A percentile compares a stretch with the other conserved stretches of the same genome.
Evolutionary conservation across 331 rosid species (phyloP).

Genomic region (Rosa hybrid): DNA sequence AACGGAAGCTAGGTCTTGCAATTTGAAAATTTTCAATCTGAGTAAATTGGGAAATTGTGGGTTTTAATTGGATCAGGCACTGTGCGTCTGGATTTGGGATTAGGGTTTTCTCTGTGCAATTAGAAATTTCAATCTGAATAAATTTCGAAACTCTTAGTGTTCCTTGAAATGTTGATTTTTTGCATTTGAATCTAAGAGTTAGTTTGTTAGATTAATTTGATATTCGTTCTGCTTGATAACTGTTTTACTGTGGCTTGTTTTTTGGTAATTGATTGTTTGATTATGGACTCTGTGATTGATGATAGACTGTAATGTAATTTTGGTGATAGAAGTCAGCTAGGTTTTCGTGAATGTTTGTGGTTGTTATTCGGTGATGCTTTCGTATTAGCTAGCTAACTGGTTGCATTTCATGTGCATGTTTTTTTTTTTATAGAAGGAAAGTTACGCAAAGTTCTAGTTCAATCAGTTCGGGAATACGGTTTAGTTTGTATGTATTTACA

Average conservation of each 20-base stretch:
- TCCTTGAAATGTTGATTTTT: neutral
- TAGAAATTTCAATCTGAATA: too few relatives aligned
- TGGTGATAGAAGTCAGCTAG: neutral
- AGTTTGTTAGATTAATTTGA: neutral
- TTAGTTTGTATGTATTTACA: constrained; percentile 74
- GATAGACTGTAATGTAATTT: neutral
- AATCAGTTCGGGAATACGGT: constrained; percentile 26
- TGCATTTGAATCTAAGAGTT: constrained; percentile 6
- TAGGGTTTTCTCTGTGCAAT: neutral
- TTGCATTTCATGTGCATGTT: constrained; percentile 48
- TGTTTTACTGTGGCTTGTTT: neutral
- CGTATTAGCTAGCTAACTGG: constrained; percentile 5
- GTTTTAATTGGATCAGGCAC: neutral
- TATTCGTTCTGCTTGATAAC: neutral
- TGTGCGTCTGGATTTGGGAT: constrained; percentile 13
- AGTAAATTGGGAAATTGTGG: neutral
- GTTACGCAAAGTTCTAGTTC: constrained; percentile 19
- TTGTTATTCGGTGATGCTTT: neutral
- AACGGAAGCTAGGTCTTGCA: constrained; percentile 21
- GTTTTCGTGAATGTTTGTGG: neutral
- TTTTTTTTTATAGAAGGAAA: constrained; percentile 34
- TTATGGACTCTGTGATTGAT: neutral
- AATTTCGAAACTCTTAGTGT: too few relatives aligned
- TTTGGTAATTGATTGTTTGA: neutral
- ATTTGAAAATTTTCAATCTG: neutral